These are phyloP conservation scores for Fusarium pseudograminearum DNA, from an alignment of 2,329 filamentous ascomycete genomes.

Conservation along the genomic window DNA sequence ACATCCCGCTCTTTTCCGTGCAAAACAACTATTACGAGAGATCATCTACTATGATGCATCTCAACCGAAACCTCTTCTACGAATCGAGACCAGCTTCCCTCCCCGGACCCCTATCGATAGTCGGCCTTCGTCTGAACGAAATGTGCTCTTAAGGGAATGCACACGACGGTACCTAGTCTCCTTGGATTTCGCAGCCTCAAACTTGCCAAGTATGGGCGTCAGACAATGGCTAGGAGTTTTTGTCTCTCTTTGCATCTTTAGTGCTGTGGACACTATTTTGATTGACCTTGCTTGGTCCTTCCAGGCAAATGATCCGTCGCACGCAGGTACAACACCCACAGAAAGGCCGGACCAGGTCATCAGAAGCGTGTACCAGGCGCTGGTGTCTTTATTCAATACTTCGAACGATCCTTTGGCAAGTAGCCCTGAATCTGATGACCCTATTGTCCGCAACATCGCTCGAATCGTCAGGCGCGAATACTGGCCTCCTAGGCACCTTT, in stretches of 20 bases:
- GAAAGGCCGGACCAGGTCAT: slow-evolving; percentile 51
- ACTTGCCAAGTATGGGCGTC: slow-evolving; percentile 54
- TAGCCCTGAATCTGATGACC: slow-evolving; percentile 59
- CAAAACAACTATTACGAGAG: slow-evolving; percentile 68
- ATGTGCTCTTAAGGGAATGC: slow-evolving; percentile 62
- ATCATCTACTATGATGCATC: slow-evolving; percentile 66
- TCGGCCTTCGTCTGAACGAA: slow-evolving; percentile 60
- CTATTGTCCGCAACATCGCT: slow-evolving; percentile 58
- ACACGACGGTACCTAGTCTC: slow-evolving; percentile 65
- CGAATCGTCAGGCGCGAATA: slow-evolving; percentile 60
- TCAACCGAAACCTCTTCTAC: slow-evolving; percentile 60
- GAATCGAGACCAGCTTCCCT: slow-evolving; percentile 32
- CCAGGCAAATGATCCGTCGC: slow-evolving; percentile 24
- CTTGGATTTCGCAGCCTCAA: slow-evolving; percentile 61
- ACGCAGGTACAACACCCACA: slow-evolving; percentile 14
- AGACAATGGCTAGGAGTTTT: slow-evolving; percentile 65
- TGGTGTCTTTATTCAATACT: slow-evolving; percentile 63
- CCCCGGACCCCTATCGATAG: slow-evolving; percentile 55
- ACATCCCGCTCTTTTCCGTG: slow-evolving; percentile 65
- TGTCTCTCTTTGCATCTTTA: slow-evolving; percentile 69
- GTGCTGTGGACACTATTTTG: slow-evolving; percentile 64
- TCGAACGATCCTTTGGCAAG: slow-evolving; percentile 58
- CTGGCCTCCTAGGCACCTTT: slow-evolving; percentile 61
- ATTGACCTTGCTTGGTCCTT: slow-evolving; percentile 55
- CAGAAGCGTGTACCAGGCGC: slow-evolving; percentile 63